Percentiles rank a stretch among this genome's conserved stretches.
These are phyloP conservation scores for Yamagishiella unicocca DNA, from an alignment of 139 green algal genomes.

Conservation along the genomic window DNA sequence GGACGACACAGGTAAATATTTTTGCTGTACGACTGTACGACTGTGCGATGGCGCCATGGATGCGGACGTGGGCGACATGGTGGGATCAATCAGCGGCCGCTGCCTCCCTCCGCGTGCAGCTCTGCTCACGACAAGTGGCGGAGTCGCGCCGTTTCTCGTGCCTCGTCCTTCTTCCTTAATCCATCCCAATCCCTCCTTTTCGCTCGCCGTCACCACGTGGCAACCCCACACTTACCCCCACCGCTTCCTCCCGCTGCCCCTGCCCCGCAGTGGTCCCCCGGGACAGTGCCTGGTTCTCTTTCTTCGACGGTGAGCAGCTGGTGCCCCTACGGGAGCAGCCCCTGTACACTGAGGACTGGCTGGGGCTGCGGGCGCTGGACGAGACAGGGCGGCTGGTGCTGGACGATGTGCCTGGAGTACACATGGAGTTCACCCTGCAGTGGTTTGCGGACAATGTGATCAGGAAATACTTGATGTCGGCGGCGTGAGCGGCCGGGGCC, in stretches of 20 bases:
- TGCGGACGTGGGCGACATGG: no score
- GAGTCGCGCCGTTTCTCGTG: no score
- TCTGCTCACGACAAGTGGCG: no score
- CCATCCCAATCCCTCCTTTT: no score
- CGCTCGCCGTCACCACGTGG: no score
- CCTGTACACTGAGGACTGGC: slow-evolving; percentile 75
- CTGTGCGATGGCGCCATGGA: no score
- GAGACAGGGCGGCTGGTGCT: slow-evolving; percentile 68
- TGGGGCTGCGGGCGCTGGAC: slow-evolving; percentile 82
- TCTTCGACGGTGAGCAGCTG: slow-evolving; percentile 76
- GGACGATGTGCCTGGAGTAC: slow-evolving; percentile 64
- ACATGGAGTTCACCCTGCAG: slow-evolving; percentile 85
- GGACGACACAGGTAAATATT: slow-evolving; percentile 78
- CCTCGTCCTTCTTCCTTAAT: no score
- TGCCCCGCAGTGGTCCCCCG: slow-evolving; percentile 75
- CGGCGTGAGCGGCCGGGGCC: not conserved
- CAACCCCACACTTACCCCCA: no score
- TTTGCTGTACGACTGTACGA: no score
- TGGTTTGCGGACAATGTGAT: slow-evolving; percentile 82
- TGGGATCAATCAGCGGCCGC: no score
- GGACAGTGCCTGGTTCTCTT: slow-evolving; percentile 85
- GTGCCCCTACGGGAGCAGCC: slow-evolving; percentile 60
- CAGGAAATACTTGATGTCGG: slow-evolving; percentile 65
- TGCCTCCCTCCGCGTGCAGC: no score
- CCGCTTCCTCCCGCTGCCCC: no score